phyloP scores from a whole-genome alignment of 75 land plant species.

The Selaginella moellendorffii region DNA sequence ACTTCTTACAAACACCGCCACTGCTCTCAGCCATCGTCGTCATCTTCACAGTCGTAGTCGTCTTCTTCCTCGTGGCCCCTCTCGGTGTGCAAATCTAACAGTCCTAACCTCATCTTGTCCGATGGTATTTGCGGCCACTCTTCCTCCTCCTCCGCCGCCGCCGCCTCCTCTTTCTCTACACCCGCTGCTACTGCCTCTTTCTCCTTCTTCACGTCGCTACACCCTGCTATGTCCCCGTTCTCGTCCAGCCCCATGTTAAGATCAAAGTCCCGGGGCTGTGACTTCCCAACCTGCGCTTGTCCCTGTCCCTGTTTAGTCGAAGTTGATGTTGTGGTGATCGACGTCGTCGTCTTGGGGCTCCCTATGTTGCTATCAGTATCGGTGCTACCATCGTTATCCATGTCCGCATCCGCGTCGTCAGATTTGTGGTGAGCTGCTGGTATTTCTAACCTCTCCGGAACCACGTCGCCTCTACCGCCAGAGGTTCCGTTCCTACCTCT shows the following conservation, averaged over 20 bases:
- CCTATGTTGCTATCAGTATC: conserved; percentile 24
- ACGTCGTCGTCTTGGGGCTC: no score
- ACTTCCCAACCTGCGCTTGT: conserved; percentile 11
- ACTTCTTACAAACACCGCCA: background rate
- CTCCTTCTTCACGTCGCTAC: conserved; percentile 11
- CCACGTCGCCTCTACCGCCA: conserved; percentile 22
- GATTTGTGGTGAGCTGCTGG: conserved; percentile 33
- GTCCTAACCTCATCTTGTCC: background rate
- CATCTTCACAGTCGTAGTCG: background rate
- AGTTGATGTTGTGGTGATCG: no score
- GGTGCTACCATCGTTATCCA: conserved; percentile 15
- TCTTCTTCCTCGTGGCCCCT: background rate
- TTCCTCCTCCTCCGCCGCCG: background rate
- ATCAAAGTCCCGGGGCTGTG: conserved; percentile 44
- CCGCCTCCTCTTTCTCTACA: background rate
- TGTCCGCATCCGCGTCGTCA: conserved; percentile 30
- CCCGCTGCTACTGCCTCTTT: no score
- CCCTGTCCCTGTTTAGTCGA: no score
- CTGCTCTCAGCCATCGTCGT: background rate
- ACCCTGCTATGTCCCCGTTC: conserved; percentile 35
- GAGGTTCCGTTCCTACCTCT: conserved; percentile 14
- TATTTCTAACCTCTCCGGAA: conserved; percentile 1
- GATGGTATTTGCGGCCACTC: background rate
- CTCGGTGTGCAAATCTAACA: background rate
- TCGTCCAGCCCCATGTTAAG: conserved; percentile 70